Conservation (phyloP, 1,139 yeast genomes). For the Taphrina sp. region DNA sequence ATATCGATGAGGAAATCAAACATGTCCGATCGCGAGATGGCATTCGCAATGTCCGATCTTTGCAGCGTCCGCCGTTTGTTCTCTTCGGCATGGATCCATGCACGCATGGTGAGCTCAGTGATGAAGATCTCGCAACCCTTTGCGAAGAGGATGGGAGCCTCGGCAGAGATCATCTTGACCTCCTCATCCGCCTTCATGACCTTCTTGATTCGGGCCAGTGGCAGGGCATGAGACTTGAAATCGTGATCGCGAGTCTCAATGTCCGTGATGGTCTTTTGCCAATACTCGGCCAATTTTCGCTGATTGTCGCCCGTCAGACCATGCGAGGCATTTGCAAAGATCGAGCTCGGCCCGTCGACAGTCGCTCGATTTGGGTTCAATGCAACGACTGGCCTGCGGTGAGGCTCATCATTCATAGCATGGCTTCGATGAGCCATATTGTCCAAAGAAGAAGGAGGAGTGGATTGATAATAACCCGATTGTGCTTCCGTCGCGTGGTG, state of each 20-base stretch:
- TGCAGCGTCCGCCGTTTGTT: constrained; percentile 91
- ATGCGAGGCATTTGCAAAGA: constrained; percentile 85
- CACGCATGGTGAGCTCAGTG: constrained; percentile 94
- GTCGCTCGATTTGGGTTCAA: no score
- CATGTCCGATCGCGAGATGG: constrained; percentile 91
- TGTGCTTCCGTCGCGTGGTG: no score
- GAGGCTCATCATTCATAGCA: no score
- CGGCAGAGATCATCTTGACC: constrained; percentile 95
- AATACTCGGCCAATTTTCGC: constrained; percentile 87
- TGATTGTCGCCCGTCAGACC: constrained; percentile 81
- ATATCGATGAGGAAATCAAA: constrained; percentile 94
- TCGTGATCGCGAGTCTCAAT: constrained; percentile 89
- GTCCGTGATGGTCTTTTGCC: constrained; percentile 92
- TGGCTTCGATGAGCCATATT: no score
- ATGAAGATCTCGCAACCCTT: constrained; percentile 97
- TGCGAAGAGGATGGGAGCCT: constrained; percentile 94
- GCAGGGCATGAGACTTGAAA: constrained; percentile 89
- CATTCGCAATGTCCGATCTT: constrained; percentile 91
- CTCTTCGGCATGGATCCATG: constrained; percentile 98
- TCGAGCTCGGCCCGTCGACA: background rate
- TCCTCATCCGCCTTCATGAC: constrained; percentile 99
- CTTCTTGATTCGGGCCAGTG: constrained; percentile 83
- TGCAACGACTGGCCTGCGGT: no score
- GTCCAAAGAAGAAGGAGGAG: no score
- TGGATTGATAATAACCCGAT: no score